Evolutionary conservation across 2,329 filamentous ascomycete species (phyloP), one percentile per base, ranked within the genome.

Genomic region (Colletotrichum liriopes): DNA sequence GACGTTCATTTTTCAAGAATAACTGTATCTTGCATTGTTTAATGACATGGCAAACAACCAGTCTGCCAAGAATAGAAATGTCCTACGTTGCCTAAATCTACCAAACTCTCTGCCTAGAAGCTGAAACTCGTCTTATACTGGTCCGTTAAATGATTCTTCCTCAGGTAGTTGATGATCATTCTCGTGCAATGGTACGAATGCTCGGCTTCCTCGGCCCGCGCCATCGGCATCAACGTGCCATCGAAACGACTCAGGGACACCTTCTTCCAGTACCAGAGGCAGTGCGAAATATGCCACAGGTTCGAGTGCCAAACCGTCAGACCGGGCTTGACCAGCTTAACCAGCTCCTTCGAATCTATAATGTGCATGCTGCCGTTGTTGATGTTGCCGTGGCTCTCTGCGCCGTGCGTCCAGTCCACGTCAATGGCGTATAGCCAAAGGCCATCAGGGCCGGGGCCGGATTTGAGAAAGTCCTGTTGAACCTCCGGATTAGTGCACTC

Each of bases 351-450:
- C 4, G 49, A 52, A n/a, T 52, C 49, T 52, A 52, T 52, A 12
- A 52, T 52, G 49, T 52, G 23, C 49, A 52, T 52, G 49, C 23
- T 52, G 49, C 49, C 49, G 49, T 52, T 52, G 49, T 52, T 52
- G 49, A 52, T 52, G 49, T 52, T 52, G 49, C 49, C 49, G 23
- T 52, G 49, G n/a, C 49, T 52, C 49, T 52, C 49, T 12, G 49
- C 49, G n/a, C 49, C 49, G 23, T 52, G 49, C n/a, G 49, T 52
- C 49, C 49, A 52, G n/a, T 52, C 49, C 49, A 52, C 49, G 23
- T 52, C 49, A n/a, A 52, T 52, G 23, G 49, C 49, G n/a, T 52
- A 52, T 14, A 52, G 18, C 49, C 49, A 52, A 1, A 12, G n/a
- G 5, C 49, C 49, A 12, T 52, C 49, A 14, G 49, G 49, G 49